Evolutionary conservation across 306 rosid genomes (phyloP).

Genomic region (Purshia tridentata): DNA sequence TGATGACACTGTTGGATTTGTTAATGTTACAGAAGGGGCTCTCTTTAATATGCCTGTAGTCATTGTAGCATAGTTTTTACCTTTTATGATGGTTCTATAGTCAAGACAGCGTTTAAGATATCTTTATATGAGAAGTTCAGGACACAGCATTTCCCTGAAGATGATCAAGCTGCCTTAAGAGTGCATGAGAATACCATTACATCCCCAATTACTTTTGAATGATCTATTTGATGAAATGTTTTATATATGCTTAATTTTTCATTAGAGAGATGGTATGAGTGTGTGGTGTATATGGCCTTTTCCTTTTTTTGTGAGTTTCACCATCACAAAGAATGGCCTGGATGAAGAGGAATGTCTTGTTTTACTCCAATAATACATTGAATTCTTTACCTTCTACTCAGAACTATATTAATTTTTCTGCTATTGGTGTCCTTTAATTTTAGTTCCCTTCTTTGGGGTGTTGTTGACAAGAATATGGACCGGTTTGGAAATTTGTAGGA

Average conservation of each 20-base stretch:
- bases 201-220: not conserved
- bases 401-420: not conserved
- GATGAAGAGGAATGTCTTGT: conserved; percentile 12
- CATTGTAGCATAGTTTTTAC: conserved; percentile 11
- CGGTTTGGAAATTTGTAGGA: conserved; percentile 57
- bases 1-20: not conserved
- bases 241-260: not conserved
- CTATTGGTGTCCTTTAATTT: conserved; percentile 1
- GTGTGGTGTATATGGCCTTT: conserved; percentile 4
- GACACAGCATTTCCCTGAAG: not conserved
- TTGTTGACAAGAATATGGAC: conserved; percentile 28
- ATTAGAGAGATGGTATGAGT: not conserved
- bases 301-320: not conserved
- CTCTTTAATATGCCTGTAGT: not conserved
- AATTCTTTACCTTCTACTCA: conserved; percentile 2
- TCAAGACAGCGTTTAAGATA: conserved; percentile 11
- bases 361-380: conserved; percentile 18
- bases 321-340: conserved; percentile 4
- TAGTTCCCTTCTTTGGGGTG: conserved; percentile 4
- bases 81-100: conserved; percentile 18
- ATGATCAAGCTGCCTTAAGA: not conserved
- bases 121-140: conserved; percentile 8
- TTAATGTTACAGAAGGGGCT: conserved; percentile 4
- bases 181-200: not conserved
- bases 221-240: not conserved